phyloP scores from a whole-genome alignment of 129 eudicot genomes.

The Rutidosis leptorrhynchoides region DNA sequence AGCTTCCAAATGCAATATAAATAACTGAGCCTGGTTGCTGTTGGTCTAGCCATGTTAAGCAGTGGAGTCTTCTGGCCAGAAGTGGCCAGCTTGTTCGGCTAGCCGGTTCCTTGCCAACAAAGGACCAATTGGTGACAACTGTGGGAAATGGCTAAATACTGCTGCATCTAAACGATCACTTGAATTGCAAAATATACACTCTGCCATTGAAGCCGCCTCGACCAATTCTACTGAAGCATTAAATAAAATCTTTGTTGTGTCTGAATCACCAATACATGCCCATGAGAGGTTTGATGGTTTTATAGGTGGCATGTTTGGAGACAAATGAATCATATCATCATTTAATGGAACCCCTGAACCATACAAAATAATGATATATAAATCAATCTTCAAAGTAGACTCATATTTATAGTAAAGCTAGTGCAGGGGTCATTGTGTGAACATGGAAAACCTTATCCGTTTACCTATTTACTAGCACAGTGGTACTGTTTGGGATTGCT shows the following conservation, averaged over 20 bases:
- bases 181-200: constrained; percentile 31
- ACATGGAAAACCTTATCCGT: too few relatives aligned
- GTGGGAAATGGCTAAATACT: constrained; percentile 24
- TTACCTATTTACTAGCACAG: too few relatives aligned
- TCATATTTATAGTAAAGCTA: neutral
- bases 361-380: neutral
- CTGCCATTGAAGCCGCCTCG: constrained; percentile 15
- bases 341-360: constrained; percentile 38
- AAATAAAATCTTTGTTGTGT: constrained; percentile 14
- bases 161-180: constrained; percentile 25
- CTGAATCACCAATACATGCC: constrained; percentile 26
- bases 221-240: constrained; percentile 6
- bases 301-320: constrained; percentile 34
- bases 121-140: constrained; percentile 47
- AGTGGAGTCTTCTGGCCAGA: constrained; percentile 49
- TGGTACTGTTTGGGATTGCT: neutral
- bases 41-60: constrained; percentile 58
- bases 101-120: constrained; percentile 30
- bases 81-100: constrained; percentile 32
- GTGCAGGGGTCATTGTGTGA: too few relatives aligned
- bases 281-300: constrained; percentile 29
- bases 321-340: constrained; percentile 26
- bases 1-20: constrained; percentile 65
- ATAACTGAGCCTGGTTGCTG: constrained; percentile 44
- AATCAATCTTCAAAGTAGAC: neutral